Conservation (phyloP, 2,329 filamentous ascomycete genomes). For the Amesomyces nigricolor region DNA sequence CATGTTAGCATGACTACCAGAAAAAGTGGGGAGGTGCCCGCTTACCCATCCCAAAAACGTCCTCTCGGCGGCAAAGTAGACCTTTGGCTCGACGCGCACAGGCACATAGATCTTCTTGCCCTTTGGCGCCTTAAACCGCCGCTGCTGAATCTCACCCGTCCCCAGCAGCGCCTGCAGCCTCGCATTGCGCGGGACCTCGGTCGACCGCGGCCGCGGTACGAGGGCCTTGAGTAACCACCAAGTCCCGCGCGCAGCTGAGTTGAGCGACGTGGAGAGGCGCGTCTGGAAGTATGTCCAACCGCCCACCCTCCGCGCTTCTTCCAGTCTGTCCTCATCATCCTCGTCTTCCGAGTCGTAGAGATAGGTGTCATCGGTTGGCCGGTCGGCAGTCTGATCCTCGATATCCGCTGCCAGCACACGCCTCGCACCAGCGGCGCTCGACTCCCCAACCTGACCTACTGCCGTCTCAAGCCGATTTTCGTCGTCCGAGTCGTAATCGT, state of each 20-base stretch:
- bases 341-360: conserved; percentile 92
- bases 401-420: conserved; percentile 55
- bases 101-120: conserved; percentile 94
- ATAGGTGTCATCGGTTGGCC: conserved; percentile 62
- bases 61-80: conserved; percentile 92
- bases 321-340: conserved; percentile 70
- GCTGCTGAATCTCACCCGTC: conserved; percentile 48
- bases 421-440: conserved; percentile 31
- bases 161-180: conserved; percentile 50
- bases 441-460: conserved; percentile 31
- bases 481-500: conserved; percentile 63
- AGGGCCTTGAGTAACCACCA: conserved; percentile 44
- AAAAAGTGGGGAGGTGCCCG: conserved; percentile 12
- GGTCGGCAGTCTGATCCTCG: conserved; percentile 73
- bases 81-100: conserved; percentile 92
- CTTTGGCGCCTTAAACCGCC: conserved; percentile 65
- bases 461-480: conserved; percentile 44
- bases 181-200: conserved; percentile 53
- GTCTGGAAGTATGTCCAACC: conserved; percentile 69
- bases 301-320: conserved; percentile 70
- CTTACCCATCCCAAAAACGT: conserved; percentile 91
- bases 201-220: conserved; percentile 50
- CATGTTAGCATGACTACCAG: not conserved
- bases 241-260: conserved; percentile 38
- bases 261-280: conserved; percentile 45